phyloP scores from a whole-genome alignment of 2,329 filamentous ascomycete species.

The Trichophyton simii region DNA sequence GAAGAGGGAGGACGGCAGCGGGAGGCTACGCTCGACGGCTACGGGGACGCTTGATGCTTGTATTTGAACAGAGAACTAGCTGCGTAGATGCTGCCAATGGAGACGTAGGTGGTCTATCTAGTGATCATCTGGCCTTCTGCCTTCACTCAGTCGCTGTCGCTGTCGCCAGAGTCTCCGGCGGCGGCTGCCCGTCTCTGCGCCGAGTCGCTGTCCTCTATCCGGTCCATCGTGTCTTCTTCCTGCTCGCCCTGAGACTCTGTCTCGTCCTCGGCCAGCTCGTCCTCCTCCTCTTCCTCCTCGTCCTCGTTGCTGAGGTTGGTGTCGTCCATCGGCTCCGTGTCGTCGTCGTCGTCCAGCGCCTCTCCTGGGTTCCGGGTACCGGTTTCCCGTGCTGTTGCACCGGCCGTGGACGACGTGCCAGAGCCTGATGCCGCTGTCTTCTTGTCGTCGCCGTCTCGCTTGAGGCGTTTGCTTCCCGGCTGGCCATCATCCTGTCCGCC shows the following conservation, averaged over 20 bases:
- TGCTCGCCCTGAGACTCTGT: constrained; percentile 15
- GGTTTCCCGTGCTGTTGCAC: background rate
- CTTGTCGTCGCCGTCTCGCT: constrained; percentile 17
- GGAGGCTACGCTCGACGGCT: too few species aligned
- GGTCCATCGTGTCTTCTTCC: background rate
- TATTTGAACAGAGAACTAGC: too few species aligned
- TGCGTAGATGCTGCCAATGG: too few species aligned
- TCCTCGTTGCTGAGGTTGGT: constrained; percentile 6
- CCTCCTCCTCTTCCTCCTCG: constrained; percentile 16
- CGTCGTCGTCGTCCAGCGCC: background rate
- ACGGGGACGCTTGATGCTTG: too few species aligned
- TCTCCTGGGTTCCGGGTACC: background rate
- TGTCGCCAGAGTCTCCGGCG: constrained; percentile 1
- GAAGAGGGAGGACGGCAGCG: background rate
- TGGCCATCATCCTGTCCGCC: constrained; percentile 49
- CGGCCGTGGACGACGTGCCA: background rate
- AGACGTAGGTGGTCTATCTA: too few species aligned
- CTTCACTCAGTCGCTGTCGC: background rate
- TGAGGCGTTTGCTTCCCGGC: constrained; percentile 15
- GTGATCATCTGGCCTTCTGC: too few species aligned
- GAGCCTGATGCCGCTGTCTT: constrained; percentile 9
- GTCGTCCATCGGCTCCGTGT: constrained; percentile 2
- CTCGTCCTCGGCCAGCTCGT: constrained; percentile 15
- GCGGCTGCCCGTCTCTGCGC: background rate
- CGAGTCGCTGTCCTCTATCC: constrained; percentile 5